A percentile compares a stretch with the other conserved stretches of the same genome.
Conservation (phyloP, 768 basidiomycete species). For the Sarcodon aspratus region DNA sequence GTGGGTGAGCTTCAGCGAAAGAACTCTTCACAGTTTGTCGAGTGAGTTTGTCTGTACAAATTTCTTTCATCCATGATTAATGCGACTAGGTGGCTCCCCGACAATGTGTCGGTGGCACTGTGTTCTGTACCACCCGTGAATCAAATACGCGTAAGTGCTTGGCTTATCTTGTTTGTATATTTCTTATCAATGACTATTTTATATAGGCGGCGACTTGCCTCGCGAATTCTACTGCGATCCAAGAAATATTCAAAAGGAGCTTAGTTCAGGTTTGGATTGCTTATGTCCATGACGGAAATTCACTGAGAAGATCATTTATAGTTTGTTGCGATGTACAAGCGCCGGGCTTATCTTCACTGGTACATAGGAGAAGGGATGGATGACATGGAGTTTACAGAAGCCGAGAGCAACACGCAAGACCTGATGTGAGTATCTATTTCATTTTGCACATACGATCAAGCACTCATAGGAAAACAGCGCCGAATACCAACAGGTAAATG, state of each 20-base stretch:
- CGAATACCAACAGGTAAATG: constrained; percentile 77
- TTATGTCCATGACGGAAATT: background rate
- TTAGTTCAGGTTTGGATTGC: constrained; percentile 36
- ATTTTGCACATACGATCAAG: background rate
- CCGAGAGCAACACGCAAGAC: constrained; percentile 74
- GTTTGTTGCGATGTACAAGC: constrained; percentile 77
- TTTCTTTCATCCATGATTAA: background rate
- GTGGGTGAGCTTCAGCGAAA: constrained; percentile 66
- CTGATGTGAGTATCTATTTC: constrained; percentile 49
- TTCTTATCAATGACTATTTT: constrained; percentile 3
- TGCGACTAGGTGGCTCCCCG: constrained; percentile 68
- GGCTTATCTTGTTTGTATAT: background rate
- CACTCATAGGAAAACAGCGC: constrained; percentile 32
- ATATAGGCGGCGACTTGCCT: constrained; percentile 56
- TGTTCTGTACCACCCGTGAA: constrained; percentile 81
- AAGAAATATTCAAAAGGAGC: constrained; percentile 76
- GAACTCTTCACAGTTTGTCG: constrained; percentile 68
- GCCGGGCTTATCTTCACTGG: constrained; percentile 84
- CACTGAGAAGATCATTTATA: constrained; percentile 15
- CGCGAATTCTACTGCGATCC: constrained; percentile 72
- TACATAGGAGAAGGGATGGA: constrained; percentile 92
- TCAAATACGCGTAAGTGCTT: constrained; percentile 43
- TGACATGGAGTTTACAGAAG: constrained; percentile 74
- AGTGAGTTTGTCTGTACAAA: constrained; percentile 33
- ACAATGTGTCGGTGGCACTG: constrained; percentile 77